Percentiles rank a stretch among this genome's conserved stretches.
Conservation (phyloP, 305 asterid species). For the Caryopteris hybrid region DNA sequence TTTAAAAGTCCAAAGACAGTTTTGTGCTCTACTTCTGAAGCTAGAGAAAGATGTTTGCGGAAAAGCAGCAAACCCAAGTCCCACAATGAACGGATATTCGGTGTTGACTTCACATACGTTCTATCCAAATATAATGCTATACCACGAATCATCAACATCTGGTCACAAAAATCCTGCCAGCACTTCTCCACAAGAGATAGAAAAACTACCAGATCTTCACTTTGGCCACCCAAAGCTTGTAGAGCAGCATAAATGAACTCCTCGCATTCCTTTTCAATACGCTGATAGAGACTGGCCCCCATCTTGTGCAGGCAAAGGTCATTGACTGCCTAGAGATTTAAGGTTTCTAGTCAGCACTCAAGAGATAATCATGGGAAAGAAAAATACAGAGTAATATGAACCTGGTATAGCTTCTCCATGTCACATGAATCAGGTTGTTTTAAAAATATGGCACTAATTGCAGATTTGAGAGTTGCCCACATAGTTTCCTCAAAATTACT, state of each 20-base stretch:
- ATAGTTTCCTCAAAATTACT: conserved; percentile 86
- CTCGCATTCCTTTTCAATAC: conserved; percentile 85
- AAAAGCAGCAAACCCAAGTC: conserved; percentile 99
- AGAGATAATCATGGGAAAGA: background rate
- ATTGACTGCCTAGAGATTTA: conserved; percentile 58
- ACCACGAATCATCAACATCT: conserved; percentile 95
- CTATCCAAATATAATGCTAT: conserved; percentile 92
- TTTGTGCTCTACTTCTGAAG: conserved; percentile 90
- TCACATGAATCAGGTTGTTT: conserved; percentile 94
- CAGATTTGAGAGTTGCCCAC: conserved; percentile 90
- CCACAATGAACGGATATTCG: conserved; percentile 86
- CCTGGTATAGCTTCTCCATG: conserved; percentile 89
- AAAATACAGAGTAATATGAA: conserved; percentile 16
- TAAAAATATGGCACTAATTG: conserved; percentile 85
- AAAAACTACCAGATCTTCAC: conserved; percentile 87
- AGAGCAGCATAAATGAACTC: conserved; percentile 58
- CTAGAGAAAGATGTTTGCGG: conserved; percentile 86
- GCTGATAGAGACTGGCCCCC: conserved; percentile 90
- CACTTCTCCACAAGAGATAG: conserved; percentile 86
- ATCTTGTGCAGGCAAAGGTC: conserved; percentile 90
- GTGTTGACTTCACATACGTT: conserved; percentile 91
- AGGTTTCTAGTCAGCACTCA: background rate
- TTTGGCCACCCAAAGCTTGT: conserved; percentile 77
- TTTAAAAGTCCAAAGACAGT: conserved; percentile 86
- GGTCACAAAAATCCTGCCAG: conserved; percentile 81